Conservation (phyloP, 805 yeast genomes). For the Yamadazyma sp. region DNA sequence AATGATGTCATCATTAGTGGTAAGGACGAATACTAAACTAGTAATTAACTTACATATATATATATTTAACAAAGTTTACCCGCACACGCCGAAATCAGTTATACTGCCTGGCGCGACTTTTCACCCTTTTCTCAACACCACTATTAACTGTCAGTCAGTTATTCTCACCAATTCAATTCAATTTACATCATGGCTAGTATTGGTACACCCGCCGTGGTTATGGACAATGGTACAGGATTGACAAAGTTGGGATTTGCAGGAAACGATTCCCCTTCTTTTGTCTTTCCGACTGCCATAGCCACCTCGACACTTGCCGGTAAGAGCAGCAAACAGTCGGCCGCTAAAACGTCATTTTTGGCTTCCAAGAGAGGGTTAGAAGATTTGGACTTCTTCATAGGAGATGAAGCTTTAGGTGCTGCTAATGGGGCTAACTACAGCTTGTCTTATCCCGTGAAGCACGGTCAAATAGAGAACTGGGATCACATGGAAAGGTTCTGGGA, state of each 20-base stretch:
- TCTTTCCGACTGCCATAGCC: slow-evolving; percentile 95
- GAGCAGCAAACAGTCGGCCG: slow-evolving; percentile 39
- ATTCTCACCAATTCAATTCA: background rate
- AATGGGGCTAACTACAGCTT: slow-evolving; percentile 85
- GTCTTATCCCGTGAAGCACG: slow-evolving; percentile 92
- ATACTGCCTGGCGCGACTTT: slow-evolving; percentile 1
- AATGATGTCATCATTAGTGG: slow-evolving; percentile 94
- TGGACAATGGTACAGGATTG: slow-evolving; percentile 98
- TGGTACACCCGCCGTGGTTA: slow-evolving; percentile 90
- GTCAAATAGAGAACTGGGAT: slow-evolving; percentile 99
- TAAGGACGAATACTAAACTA: slow-evolving; percentile 60
- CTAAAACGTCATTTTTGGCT: slow-evolving; percentile 38
- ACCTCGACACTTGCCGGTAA: slow-evolving; percentile 57
- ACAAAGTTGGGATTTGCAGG: slow-evolving; percentile 99
- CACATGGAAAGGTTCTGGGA: slow-evolving; percentile 99
- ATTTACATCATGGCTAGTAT: slow-evolving; percentile 51
- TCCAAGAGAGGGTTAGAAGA: slow-evolving; percentile 90
- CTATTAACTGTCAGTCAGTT: too few species aligned
- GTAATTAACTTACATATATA: background rate
- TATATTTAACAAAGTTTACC: background rate
- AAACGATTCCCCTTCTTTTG: slow-evolving; percentile 95
- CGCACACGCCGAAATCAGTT: background rate
- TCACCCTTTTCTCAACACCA: slow-evolving; percentile 7
- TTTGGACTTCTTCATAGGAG: slow-evolving; percentile 91
- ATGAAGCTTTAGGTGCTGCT: slow-evolving; percentile 91